These are phyloP conservation scores for Calocera cornea DNA, from an alignment of 768 basidiomycete genomes.

Conservation along the genomic window DNA sequence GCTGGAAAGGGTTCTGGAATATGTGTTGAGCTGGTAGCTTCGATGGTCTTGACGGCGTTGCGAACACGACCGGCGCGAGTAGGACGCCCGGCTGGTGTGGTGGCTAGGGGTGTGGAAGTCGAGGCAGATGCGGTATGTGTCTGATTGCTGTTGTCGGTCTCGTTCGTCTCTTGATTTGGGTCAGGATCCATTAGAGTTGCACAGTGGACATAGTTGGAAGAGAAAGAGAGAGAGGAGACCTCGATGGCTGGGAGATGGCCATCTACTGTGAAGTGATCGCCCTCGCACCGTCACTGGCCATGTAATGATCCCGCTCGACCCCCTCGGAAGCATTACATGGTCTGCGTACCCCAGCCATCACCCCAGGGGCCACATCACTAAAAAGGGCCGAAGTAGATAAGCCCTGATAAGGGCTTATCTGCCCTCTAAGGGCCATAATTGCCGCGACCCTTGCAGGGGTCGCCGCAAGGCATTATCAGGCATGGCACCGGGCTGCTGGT, in stretches of 20 bases:
- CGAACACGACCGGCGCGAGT: neutral
- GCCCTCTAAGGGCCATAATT: no score
- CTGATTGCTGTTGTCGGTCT: neutral
- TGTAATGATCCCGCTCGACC: neutral
- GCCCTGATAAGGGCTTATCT: no score
- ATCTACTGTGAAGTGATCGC: slow-evolving; percentile 4
- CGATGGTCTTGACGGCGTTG: neutral
- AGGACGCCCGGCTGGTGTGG: neutral
- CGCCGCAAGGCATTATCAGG: no score
- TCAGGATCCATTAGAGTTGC: slow-evolving; percentile 5
- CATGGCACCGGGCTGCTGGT: no score
- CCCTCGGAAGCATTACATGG: neutral
- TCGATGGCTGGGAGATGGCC: slow-evolving; percentile 1
- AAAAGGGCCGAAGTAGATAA: no score
- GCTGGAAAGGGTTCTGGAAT: neutral
- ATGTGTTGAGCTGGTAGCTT: neutral
- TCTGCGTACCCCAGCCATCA: neutral
- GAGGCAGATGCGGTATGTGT: neutral
- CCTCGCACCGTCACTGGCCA: neutral
- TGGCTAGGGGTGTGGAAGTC: neutral
- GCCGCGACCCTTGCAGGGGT: no score
- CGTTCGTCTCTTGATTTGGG: neutral
- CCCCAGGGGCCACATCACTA: no score
- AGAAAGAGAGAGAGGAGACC: neutral
- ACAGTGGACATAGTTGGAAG: slow-evolving; percentile 3